Base-by-base conservation (phyloP, 768 basidiomycete species). In the Auricularia cornea region DNA sequence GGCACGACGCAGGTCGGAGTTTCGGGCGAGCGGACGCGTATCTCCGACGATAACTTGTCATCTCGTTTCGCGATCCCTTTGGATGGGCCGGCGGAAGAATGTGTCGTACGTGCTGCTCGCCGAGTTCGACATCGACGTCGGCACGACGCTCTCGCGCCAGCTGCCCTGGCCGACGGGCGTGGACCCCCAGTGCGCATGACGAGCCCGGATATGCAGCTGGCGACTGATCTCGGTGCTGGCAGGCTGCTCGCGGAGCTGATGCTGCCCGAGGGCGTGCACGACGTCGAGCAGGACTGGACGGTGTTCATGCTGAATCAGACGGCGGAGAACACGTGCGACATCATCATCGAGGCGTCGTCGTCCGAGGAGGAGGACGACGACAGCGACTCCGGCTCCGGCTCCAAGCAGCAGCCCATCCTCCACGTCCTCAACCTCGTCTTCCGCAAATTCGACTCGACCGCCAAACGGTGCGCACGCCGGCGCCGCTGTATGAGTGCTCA, bases 291-390 rank as follows among this genome's bases (percentile, higher is more conserved):
- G 72, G 97, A 98, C 75, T 98, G 95, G 95, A 98, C 97, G 4
- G 87, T 98, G 52, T 99, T 99, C 81, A 97, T 96, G 74, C 83
- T 99, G 63, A 98, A 98, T 72, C 97, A 98, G 75, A 93, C 91
- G 0, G 81, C 87, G 0, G 90, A 88, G 76, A 94, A 94, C 71
- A 88, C 87, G 20, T 92, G 96, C 66, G 84, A 87, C 1, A 90
- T 93, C 5, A 83, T 94, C 18, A 80, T 95, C 48, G 76, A 74
- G 2, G 72, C 35, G 35, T 38, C 35, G 35, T 38, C 71, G n/a
- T 60, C 32, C 20, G 65, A 54, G 64, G 71, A 59, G 57, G 63
- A 67, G 62, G 66, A 62, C 62, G 57, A 72, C n/a, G 75, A 62
- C 60, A 64, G 66, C 69, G 54, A 52, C 23, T 23, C 28, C 14